These are phyloP conservation scores for Eucalyptus urophylla DNA, from an alignment of 345 rosid species.

Conservation along the genomic window DNA sequence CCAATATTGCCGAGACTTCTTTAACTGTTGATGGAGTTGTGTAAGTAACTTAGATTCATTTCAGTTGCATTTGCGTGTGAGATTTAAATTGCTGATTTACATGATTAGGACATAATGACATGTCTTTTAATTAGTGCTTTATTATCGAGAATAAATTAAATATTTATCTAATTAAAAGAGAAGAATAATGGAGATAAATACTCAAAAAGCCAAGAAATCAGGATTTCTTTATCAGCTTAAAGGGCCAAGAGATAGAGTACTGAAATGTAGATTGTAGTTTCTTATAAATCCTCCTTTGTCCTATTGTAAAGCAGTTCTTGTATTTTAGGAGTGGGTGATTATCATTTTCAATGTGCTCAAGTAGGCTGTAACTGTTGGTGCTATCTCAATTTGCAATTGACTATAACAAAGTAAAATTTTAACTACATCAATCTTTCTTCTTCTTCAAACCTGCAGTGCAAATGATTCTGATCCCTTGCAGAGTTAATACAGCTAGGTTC, in stretches of 20 bases:
- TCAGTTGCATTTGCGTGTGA: neutral
- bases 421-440: neutral
- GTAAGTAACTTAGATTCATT: slow-evolving; percentile 35
- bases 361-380: neutral
- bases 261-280: neutral
- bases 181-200: neutral
- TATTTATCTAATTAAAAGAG: neutral
- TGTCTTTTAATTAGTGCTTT: neutral
- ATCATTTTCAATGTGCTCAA: neutral
- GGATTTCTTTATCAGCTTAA: neutral
- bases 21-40: slow-evolving; percentile 97
- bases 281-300: neutral
- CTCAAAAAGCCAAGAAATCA: neutral
- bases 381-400: neutral
- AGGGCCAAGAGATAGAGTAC: neutral
- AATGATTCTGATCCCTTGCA: neutral
- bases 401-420: neutral
- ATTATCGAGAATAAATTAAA: neutral
- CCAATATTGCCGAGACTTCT: slow-evolving; percentile 98
- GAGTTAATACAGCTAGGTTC: neutral
- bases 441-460: neutral
- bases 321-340: neutral
- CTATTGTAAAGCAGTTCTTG: neutral
- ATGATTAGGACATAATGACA: too few relatives aligned
- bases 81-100: neutral